These are phyloP conservation scores for Nematocida minor DNA, from an alignment of 371 early-diverging fungal genomes.

Conservation along the genomic window DNA sequence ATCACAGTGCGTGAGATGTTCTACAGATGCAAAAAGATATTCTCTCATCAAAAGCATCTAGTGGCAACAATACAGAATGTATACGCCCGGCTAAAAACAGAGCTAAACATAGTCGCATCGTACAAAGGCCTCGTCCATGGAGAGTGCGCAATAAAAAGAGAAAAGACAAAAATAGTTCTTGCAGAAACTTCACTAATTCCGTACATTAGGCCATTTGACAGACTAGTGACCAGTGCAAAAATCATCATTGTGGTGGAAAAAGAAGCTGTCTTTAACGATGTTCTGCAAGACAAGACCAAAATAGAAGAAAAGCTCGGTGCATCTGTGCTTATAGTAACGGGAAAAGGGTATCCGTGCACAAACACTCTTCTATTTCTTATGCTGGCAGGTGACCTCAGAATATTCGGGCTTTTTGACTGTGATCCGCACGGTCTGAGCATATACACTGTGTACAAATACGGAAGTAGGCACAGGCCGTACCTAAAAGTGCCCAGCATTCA, in stretches of 20 bases:
- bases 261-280: conserved; percentile 57
- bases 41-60: conserved; percentile 47
- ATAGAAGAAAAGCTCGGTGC: not conserved
- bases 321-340: conserved; percentile 56
- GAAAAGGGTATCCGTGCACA: conserved; percentile 64
- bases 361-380: conserved; percentile 62
- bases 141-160: not conserved
- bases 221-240: not conserved
- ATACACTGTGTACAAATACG: conserved; percentile 56
- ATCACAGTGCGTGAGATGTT: conserved; percentile 60
- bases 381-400: not conserved
- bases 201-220: conserved; percentile 31
- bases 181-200: conserved; percentile 58
- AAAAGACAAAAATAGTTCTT: not conserved
- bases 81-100: conserved; percentile 2
- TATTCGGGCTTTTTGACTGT: conserved; percentile 62
- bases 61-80: conserved; percentile 38
- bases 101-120: conserved; percentile 49
- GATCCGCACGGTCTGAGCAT: conserved; percentile 65
- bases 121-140: conserved; percentile 63
- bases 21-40: conserved; percentile 53
- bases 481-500: conserved; percentile 32
- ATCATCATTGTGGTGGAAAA: conserved; percentile 63
- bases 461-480: conserved; percentile 8
- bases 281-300: not conserved